Conservation (phyloP, 345 rosid genomes). For the Boechera divaricarpa region DNA sequence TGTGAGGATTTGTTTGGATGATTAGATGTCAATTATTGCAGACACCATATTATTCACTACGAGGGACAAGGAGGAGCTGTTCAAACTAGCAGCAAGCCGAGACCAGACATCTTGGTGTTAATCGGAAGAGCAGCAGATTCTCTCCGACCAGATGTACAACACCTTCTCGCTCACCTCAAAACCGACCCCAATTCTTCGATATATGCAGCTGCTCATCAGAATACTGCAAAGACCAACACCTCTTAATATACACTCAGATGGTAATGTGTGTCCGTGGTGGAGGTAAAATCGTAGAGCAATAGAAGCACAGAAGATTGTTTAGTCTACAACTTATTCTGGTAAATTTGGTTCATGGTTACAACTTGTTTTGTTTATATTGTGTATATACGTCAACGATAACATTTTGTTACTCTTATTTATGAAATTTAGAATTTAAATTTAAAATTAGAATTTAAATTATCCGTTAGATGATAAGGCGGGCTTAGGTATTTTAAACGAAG, state of each 20-base stretch:
- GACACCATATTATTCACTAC: slow-evolving; percentile 90
- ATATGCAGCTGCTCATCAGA: slow-evolving; percentile 89
- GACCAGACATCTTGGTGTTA: slow-evolving; percentile 73
- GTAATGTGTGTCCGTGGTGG: background rate
- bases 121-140: slow-evolving; percentile 71
- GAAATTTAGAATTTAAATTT: background rate
- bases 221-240: slow-evolving; percentile 50
- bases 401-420: background rate
- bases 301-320: background rate
- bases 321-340: background rate
- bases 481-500: background rate
- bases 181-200: slow-evolving; percentile 73
- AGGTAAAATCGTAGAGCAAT: slow-evolving; percentile 27
- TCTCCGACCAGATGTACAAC: slow-evolving; percentile 82
- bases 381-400: slow-evolving; percentile 1
- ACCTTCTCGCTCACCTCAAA: slow-evolving; percentile 85
- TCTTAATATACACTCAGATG: slow-evolving; percentile 5
- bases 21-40: slow-evolving; percentile 35
- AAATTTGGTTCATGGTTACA: background rate
- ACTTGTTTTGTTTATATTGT: slow-evolving; percentile 12
- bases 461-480: background rate
- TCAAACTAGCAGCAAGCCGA: slow-evolving; percentile 84
- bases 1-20: background rate
- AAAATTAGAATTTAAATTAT: background rate
- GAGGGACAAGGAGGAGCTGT: slow-evolving; percentile 98